phyloP scores from a whole-genome alignment of 192 early-diverging fungal genomes.

The Ambispora gerdemannii region DNA sequence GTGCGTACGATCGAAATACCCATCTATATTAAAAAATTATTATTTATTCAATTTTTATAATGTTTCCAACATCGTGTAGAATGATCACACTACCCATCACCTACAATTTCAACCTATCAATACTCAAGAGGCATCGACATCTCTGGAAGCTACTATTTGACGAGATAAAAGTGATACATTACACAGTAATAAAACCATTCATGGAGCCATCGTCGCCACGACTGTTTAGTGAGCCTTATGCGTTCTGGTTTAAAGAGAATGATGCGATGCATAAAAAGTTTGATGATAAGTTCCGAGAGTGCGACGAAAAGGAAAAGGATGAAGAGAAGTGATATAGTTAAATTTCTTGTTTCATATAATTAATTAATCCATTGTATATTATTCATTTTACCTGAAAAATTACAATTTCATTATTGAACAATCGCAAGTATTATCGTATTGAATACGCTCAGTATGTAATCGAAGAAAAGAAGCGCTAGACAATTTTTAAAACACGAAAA shows the following conservation, averaged over 20 bases:
- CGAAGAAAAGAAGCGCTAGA: no score
- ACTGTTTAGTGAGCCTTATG: not conserved
- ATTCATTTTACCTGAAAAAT: no score
- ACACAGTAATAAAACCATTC: constrained; percentile 9
- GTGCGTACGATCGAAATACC: not conserved
- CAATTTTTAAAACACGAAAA: no score
- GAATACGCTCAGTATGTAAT: no score
- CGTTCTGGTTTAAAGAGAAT: not conserved
- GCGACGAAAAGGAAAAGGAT: no score
- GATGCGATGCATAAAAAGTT: constrained; percentile 7
- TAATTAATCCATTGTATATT: no score
- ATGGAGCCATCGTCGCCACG: not conserved
- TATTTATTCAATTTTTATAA: not conserved
- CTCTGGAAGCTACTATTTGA: not conserved
- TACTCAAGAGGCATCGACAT: not conserved
- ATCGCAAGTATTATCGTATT: no score
- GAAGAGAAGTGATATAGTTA: no score
- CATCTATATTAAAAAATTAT: not conserved
- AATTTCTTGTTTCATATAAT: no score
- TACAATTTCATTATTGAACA: no score
- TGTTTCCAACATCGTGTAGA: not conserved
- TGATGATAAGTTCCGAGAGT: no score
- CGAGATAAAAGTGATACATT: constrained; percentile 20
- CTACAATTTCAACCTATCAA: not conserved
- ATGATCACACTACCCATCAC: not conserved